Base-by-base conservation (phyloP, 768 basidiomycete genomes). In the Harrya chromipes region DNA sequence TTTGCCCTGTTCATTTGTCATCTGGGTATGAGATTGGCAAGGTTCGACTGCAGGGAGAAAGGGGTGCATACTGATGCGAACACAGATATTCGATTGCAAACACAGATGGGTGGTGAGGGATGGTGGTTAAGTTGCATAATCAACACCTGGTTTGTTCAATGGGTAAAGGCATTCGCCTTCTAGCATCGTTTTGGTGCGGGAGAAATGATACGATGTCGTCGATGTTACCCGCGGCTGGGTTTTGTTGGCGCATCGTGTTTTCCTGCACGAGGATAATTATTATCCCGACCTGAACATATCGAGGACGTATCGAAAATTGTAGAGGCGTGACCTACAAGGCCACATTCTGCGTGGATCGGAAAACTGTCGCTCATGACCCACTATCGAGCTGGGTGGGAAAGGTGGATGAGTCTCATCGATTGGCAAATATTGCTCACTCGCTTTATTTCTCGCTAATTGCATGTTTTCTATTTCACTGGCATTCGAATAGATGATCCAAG, bases 291-390 rank as follows among this genome's bases (percentile, higher is more conserved):
- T 54, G 53, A 65, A 55, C 24, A 36, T 47, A 17, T 58, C 23
- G 55, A 62, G 43, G 65, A 59, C 34, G 53, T 58, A 21, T 38
- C 61, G 14, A 49, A 58, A 10, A 46, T 61, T 13, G 58, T 62
- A 8, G 50, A 62, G 29, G 62, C 43, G 27, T 58, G 61, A 52
- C 60, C 12, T 54, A 50, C 24, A 64, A 60, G 46, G 62, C 58
- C 16, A 55, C 61, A 48, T 13, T 29, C 29, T 29, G 29, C 12
- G 12, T 3, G 29, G 29, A 29, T 29, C 29, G 29, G 12, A 29
- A 3, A 10, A 13, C 29, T 4, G 12, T 29, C 12, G 6, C 29
- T 29, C 29, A 29, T 29, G 12, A 29, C 12, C 11, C 12, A 29
- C 11, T 29, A 12, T 29, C 29, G 29, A 29, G 12, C 29, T 29